These are phyloP conservation scores for Neoboletus brunneissimus DNA, from an alignment of 768 basidiomycete species.

Conservation along the genomic window DNA sequence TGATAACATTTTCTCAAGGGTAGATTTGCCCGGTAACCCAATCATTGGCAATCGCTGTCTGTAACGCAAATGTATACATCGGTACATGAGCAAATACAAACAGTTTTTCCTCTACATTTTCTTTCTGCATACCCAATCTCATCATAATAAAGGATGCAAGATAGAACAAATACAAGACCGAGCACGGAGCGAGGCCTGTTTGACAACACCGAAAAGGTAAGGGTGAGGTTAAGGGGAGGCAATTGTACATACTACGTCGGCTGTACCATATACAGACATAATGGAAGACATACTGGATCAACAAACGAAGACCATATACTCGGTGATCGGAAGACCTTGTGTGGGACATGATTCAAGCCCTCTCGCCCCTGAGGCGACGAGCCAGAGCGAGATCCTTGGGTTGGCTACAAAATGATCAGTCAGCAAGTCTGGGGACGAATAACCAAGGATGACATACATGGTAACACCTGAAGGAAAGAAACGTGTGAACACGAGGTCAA, in stretches of 20 bases:
- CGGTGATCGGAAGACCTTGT: neutral
- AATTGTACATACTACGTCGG: conserved; percentile 32
- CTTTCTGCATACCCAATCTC: neutral
- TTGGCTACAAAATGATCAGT: conserved; percentile 48
- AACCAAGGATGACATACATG: conserved; percentile 41
- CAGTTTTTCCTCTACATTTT: conserved; percentile 24
- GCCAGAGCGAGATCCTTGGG: conserved; percentile 89
- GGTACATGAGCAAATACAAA: conserved; percentile 29
- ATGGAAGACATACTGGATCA: conserved; percentile 15
- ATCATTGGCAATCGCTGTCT: neutral
- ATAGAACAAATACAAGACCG: conserved; percentile 2
- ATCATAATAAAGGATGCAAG: neutral
- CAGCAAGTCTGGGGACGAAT: neutral
- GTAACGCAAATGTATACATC: conserved; percentile 25
- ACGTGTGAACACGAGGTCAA: conserved; percentile 12
- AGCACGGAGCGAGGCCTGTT: neutral
- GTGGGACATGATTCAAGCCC: conserved; percentile 48
- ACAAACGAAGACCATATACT: conserved; percentile 9
- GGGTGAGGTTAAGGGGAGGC: conserved; percentile 1
- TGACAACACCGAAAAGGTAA: conserved; percentile 11
- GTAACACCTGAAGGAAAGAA: conserved; percentile 43
- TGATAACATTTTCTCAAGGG: too few species aligned
- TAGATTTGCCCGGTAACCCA: too few species aligned
- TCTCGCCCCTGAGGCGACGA: conserved; percentile 82
- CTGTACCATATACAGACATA: conserved; percentile 26